Conservation (phyloP, 2,329 filamentous ascomycete species). For the Xylariaceae sp. region DNA sequence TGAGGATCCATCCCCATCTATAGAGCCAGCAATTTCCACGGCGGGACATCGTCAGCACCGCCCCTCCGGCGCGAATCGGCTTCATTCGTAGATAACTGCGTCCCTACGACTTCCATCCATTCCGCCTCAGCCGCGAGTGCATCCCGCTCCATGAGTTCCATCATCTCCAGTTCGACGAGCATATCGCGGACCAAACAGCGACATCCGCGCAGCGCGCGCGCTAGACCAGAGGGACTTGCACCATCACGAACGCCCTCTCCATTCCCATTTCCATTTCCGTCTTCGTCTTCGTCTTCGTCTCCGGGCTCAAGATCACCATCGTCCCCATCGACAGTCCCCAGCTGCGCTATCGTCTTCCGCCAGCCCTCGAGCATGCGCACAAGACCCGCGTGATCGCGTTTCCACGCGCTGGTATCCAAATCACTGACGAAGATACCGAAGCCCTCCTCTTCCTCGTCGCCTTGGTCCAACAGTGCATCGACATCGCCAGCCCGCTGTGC, state of each 20-base stretch:
- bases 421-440: constrained; percentile 47
- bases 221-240: constrained; percentile 23
- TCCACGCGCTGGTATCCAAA: constrained; percentile 51
- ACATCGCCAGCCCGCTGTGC: constrained; percentile 37
- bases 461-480: constrained; percentile 30
- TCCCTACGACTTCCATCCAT: constrained; percentile 54
- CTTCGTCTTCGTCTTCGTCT: neutral
- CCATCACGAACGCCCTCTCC: neutral
- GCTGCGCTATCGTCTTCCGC: constrained; percentile 41
- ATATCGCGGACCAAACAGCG: constrained; percentile 50
- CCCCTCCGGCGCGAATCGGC: constrained; percentile 10
- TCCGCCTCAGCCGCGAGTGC: constrained; percentile 50
- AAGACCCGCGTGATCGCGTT: constrained; percentile 50
- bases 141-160: constrained; percentile 57
- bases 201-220: constrained; percentile 24
- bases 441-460: constrained; percentile 31
- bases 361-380: constrained; percentile 51
- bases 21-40: constrained; percentile 28
- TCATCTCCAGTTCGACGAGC: constrained; percentile 56
- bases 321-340: constrained; percentile 31
- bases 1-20: neutral
- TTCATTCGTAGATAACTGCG: constrained; percentile 34
- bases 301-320: constrained; percentile 7
- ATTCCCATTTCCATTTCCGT: neutral
- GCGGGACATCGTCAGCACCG: constrained; percentile 22